These are phyloP conservation scores for Lactarius psammicola DNA, from an alignment of 768 basidiomycete genomes.

Conservation along the genomic window DNA sequence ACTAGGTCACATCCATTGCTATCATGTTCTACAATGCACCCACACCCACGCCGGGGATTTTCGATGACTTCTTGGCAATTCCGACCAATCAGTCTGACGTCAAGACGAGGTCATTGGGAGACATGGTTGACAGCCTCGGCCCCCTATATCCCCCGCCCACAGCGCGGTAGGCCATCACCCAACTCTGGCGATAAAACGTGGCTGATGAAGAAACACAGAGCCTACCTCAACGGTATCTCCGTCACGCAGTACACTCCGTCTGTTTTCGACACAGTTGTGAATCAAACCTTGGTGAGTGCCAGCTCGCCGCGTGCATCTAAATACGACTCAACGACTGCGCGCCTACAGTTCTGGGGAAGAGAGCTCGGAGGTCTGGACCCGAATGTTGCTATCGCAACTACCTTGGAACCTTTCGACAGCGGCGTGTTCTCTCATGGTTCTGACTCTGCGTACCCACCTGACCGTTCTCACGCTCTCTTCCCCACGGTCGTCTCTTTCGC, in stretches of 20 bases:
- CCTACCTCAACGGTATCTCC: not conserved
- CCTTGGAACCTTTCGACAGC: not conserved
- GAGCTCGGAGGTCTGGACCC: not conserved
- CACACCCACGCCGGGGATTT: conserved; percentile 5
- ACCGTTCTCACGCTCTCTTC: not conserved
- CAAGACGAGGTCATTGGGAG: not conserved
- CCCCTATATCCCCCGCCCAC: not conserved
- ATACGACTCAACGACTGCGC: too few relatives aligned
- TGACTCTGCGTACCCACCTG: not conserved
- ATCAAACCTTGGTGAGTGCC: not conserved
- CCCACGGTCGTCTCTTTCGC: not conserved
- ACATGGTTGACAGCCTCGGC: not conserved
- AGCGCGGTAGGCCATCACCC: not conserved
- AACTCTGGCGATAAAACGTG: too few relatives aligned
- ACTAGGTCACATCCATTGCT: too few relatives aligned
- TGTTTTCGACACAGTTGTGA: not conserved
- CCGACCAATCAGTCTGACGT: conserved; percentile 5
- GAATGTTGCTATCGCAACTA: not conserved
- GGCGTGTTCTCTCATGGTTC: not conserved
- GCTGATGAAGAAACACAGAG: not conserved
- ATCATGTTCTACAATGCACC: not conserved
- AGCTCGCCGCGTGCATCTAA: too few relatives aligned
- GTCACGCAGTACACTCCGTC: not conserved
- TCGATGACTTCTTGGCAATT: conserved; percentile 28
- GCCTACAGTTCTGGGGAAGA: conserved; percentile 5